Base-by-base conservation (phyloP, 495 filamentous ascomycete species). In the Penicillium paradoxum region DNA sequence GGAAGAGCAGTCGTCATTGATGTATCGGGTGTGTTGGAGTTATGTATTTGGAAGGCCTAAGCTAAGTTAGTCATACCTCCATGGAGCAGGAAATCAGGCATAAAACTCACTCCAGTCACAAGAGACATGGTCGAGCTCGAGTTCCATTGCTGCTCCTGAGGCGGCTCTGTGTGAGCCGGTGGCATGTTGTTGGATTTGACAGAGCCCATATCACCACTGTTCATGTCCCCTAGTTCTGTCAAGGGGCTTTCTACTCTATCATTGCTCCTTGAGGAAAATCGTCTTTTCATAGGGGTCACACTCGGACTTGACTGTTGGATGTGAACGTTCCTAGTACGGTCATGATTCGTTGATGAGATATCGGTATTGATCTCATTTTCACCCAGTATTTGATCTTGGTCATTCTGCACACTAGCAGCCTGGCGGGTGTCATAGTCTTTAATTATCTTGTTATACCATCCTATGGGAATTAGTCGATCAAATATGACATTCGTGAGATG, bases 81-180 rank as follows among this genome's bases (percentile, higher is more conserved):
- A 14, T 30, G 25, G 18, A 45, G 10, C 37, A 3, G 0, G 21
- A n/a, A 36, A 36, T 3, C 37, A 4, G 25, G 3, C 14, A 25
- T 19, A 11, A 14, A 8, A 29, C 55, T 50, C 48, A 67, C 66
- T 15, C 60, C 62, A 36, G 57, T 46, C 15, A 69, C 54, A 11
- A 69, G 18, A 9, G 66, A 62, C 53, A 69, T 65, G 15, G 60
- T 67, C 0, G 64, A 67, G 47, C 66, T 69, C 2, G 62, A 67
- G 14, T 19, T 19, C 17, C 17, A 19, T 19, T 39, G 37, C 18
- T 39, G 37, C 37, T 19, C 37, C 8, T 7, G 37, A 10, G 37
- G 8, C 18, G 17, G 18, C 8, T n/a, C 17, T 39, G 13, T 3
- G 33, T 3, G 3, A 4, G 2, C 15, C 3, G 33, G 10, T 36